These are phyloP conservation scores for Phytopythium aichiense DNA, from an alignment of 352 stramenopile genomes.

Conservation along the genomic window DNA sequence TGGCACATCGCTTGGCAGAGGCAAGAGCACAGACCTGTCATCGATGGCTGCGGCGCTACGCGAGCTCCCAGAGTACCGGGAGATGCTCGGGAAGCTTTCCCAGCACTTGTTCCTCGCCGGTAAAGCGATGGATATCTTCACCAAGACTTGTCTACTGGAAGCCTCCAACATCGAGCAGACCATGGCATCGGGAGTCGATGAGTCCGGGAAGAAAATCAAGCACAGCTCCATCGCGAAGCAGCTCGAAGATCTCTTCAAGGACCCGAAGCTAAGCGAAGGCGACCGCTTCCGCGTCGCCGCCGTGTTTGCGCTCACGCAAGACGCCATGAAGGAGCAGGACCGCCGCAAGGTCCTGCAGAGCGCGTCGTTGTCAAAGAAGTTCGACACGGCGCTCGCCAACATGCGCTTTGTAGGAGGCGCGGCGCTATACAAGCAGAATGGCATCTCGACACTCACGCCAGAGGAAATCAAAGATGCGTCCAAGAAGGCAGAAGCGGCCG, in stretches of 20 bases:
- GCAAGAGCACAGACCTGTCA: constrained; percentile 84
- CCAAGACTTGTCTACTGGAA: constrained; percentile 81
- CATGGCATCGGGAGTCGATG: constrained; percentile 92
- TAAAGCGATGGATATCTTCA: constrained; percentile 94
- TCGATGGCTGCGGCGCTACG: constrained; percentile 92
- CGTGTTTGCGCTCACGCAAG: constrained; percentile 93
- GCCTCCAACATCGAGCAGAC: constrained; percentile 94
- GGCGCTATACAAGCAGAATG: constrained; percentile 62
- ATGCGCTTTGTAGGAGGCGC: constrained; percentile 53
- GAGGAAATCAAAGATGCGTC: constrained; percentile 66
- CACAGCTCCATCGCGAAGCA: constrained; percentile 76
- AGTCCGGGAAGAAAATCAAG: constrained; percentile 91
- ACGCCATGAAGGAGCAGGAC: constrained; percentile 83
- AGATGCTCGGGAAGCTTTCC: constrained; percentile 93
- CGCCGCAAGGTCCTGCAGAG: constrained; percentile 82
- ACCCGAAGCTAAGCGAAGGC: constrained; percentile 68
- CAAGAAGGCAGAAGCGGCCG: constrained; percentile 55
- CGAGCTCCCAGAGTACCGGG: constrained; percentile 92
- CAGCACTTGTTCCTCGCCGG: constrained; percentile 94
- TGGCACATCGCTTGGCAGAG: constrained; percentile 69
- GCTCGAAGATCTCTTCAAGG: constrained; percentile 86
- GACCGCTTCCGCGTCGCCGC: constrained; percentile 90
- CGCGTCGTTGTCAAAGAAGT: constrained; percentile 75
- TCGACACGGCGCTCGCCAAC: constrained; percentile 60
- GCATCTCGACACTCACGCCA: constrained; percentile 40